phyloP scores from a whole-genome alignment of 139 green algal genomes.

The Medakamo hakoo region DNA sequence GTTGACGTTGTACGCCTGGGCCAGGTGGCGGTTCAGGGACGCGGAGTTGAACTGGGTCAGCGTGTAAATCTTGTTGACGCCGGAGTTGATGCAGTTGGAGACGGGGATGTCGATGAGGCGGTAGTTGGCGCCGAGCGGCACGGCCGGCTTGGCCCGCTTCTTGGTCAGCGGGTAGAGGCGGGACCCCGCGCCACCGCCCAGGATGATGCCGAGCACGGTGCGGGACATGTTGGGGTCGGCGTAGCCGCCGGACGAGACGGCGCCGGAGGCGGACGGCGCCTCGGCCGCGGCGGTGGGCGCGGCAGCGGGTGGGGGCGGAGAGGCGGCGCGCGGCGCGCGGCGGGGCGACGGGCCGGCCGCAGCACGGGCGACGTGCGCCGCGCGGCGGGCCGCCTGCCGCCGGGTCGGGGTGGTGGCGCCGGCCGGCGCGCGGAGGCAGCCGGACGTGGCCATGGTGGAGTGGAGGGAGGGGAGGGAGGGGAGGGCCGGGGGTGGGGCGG shows the following conservation, averaged over 20 bases:
- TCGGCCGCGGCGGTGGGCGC: background rate
- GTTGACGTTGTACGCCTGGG: slow-evolving; percentile 89
- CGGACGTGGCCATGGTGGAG: too few species aligned
- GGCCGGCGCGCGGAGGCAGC: too few species aligned
- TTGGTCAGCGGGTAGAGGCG: slow-evolving; percentile 97
- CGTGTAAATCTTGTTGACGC: slow-evolving; percentile 99
- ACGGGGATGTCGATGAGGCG: slow-evolving; percentile 99
- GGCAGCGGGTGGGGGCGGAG: too few species aligned
- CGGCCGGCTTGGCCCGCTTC: slow-evolving; percentile 94
- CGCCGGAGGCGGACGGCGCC: background rate
- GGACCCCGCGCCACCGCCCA: slow-evolving; percentile 87
- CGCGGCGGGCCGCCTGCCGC: too few species aligned
- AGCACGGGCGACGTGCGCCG: too few species aligned
- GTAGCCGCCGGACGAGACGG: background rate
- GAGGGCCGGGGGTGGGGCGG: too few species aligned
- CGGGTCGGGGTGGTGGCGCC: too few species aligned
- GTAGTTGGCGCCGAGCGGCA: slow-evolving; percentile 98
- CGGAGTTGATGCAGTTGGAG: slow-evolving; percentile 98
- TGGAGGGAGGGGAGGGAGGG: too few species aligned
- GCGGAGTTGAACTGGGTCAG: slow-evolving; percentile 99
- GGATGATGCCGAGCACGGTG: slow-evolving; percentile 90
- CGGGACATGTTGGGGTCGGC: slow-evolving; percentile 19
- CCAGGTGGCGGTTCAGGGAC: slow-evolving; percentile 95
- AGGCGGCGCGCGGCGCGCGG: too few species aligned
- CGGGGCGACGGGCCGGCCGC: too few species aligned